These are phyloP conservation scores for Moesziomyces globuligerus DNA, from an alignment of 1,284 basidiomycete genomes.

Conservation along the genomic window DNA sequence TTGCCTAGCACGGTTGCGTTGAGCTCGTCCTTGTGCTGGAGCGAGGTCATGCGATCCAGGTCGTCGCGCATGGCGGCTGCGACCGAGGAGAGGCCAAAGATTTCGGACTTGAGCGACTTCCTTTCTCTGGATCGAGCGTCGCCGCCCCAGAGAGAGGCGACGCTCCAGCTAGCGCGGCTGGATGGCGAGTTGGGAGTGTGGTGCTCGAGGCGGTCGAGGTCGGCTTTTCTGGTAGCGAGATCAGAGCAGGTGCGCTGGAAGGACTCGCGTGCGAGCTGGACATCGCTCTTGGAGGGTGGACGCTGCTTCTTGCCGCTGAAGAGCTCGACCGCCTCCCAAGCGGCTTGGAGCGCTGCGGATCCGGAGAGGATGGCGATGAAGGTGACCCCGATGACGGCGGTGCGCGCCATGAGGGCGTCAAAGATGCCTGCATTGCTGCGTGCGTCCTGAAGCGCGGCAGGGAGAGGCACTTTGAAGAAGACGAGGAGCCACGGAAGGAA, in stretches of 20 bases:
- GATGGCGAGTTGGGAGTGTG: slow-evolving; percentile 9
- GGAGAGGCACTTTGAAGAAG: slow-evolving; percentile 63
- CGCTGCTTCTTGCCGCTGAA: slow-evolving; percentile 33
- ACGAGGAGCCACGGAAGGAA: slow-evolving; percentile 56
- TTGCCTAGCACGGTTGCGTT: slow-evolving; percentile 64
- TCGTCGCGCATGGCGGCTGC: slow-evolving; percentile 68
- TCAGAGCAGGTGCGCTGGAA: slow-evolving; percentile 51
- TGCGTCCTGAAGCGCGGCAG: slow-evolving; percentile 34
- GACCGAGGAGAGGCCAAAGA: slow-evolving; percentile 67
- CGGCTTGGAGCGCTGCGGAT: slow-evolving; percentile 68
- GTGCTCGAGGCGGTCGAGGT: slow-evolving; percentile 43
- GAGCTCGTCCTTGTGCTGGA: slow-evolving; percentile 65
- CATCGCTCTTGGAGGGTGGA: slow-evolving; percentile 29
- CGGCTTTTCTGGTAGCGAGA: slow-evolving; percentile 42
- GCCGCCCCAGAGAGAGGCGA: slow-evolving; percentile 29
- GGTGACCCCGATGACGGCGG: slow-evolving; percentile 68
- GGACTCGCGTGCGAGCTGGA: slow-evolving; percentile 32
- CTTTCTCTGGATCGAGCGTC: slow-evolving; percentile 52
- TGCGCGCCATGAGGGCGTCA: slow-evolving; percentile 58
- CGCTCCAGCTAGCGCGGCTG: slow-evolving; percentile 15
- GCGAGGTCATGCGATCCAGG: slow-evolving; percentile 58
- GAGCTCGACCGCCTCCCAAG: slow-evolving; percentile 68
- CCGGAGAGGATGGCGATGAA: slow-evolving; percentile 69
- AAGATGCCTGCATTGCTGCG: slow-evolving; percentile 24
- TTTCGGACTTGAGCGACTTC: slow-evolving; percentile 66